Base-by-base conservation (phyloP, 2,329 filamentous ascomycete genomes). In the Talaromyces funiculosus region DNA sequence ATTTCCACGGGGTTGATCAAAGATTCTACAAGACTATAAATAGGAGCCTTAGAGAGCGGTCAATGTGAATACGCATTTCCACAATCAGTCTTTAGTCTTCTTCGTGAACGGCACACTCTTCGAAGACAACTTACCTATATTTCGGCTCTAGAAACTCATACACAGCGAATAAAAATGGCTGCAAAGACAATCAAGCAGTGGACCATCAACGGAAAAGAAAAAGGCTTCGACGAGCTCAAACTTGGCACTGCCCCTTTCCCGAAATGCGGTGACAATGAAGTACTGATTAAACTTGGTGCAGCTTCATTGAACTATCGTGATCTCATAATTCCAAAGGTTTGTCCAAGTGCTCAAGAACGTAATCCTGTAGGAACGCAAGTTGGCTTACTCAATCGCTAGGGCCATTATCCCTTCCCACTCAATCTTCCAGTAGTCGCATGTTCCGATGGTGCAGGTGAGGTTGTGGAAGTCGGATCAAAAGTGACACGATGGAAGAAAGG, bases 191-290 rank as follows among this genome's bases (percentile, higher is more conserved):
- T 75, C 65, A 82, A 81, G 67, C 77, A 81, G 68, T 87, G 84
- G 84, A 79, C 74, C 6, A 72, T 86, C 18, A 67, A 76, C 59
- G 80, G 80, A 64, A 75, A 73, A 64, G 65, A 68, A 42, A 80
- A 78, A 56, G 83, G 79, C 66, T 87, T 90, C 67, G 84, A 89
- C 51, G 78, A 78, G 43, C 78, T 91, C 40, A 73, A 80, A 67
- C 82, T 83, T 66, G 75, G 81, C 62, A 77, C 81, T 53, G 79
- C 75, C 0, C 67, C 80, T 0, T 68, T 90, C 2, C 85, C 87
- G 14, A 74, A 84, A 64, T 69, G 88, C 1, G 88, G 88, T 51
- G 87, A 90, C 59, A 83, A 83, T 63, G 85, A 92, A 26, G 87
- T 91, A 5, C 80, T 92, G 35, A 85, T 92, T 66, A 88, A 87